phyloP scores from a whole-genome alignment of 2,329 filamentous ascomycete species.

The Trichoderma harzianum region DNA sequence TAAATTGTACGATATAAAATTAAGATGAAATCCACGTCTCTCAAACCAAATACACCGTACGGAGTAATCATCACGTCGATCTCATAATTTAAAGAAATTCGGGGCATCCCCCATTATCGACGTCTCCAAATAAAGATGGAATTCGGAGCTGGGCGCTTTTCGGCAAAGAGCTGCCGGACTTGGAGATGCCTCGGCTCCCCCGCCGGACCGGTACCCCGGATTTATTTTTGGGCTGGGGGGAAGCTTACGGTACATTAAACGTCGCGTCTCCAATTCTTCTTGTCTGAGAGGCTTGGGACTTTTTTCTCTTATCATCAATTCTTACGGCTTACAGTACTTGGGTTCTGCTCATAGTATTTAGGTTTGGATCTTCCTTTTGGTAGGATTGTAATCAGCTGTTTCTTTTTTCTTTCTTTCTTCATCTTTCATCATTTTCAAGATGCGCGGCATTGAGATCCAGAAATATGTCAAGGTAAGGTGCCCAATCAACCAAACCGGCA shows the following conservation, averaged over 20 bases:
- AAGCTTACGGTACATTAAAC: neutral
- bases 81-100: neutral
- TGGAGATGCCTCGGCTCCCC: slow-evolving; percentile 29
- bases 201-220: slow-evolving; percentile 1
- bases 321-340: neutral
- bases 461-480: slow-evolving; percentile 68
- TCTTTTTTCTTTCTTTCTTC: neutral
- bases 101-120: neutral
- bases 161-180: neutral
- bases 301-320: neutral
- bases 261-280: neutral
- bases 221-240: neutral
- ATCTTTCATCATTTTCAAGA: slow-evolving; percentile 37
- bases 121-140: neutral
- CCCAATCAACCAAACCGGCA: no score
- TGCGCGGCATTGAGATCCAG: slow-evolving; percentile 72
- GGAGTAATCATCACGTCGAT: neutral
- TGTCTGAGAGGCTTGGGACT: neutral
- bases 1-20: neutral
- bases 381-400: neutral
- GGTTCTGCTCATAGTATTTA: neutral
- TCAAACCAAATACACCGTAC: neutral
- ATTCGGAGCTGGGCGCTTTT: neutral
- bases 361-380: neutral
- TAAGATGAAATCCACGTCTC: neutral